Evolutionary conservation across 2,329 filamentous ascomycete species (phyloP), one percentile per base, ranked within the genome.

Genomic region (Sporothrix mexicana): DNA sequence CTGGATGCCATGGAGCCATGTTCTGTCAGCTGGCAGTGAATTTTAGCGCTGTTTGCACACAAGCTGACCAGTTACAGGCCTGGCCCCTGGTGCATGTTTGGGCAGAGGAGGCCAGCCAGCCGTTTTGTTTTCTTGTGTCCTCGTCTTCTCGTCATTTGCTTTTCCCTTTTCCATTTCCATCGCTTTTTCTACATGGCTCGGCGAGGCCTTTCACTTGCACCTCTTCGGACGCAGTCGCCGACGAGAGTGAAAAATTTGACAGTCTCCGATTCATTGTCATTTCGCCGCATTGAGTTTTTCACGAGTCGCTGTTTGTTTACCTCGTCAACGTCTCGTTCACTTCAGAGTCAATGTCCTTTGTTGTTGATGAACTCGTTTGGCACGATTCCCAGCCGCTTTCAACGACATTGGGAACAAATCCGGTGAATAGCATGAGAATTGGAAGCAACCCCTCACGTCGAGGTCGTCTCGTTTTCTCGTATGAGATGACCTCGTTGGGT

Each of bases 181-280:
- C 61, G 47, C n/a, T 45, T 64, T 64, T 64, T 36, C 61, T 43
- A 47, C 61, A 47, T 66, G 10, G 36, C n/a, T 66, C 45, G 62
- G 62, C 62, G 23, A 67, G 62, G 6, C 64, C 45, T 43, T n/a
- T 55, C 23, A 10, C 51, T 36, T 36, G 13, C 30, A 59, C 12
- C 36, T 47, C 67, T 53, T 69, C 67, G n/a, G 67, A 59, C 36
- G 67, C 41, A 36, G 36, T 43, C 41, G 51, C 67, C 51, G 67
- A 43, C 20, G 66, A 55, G 9, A 23, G 10, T 51, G 45, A 36
- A 36, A 61, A n/a, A 41, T 51, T 66, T n/a, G 55, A 13, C 12
- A 25, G n/a, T 43, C 61, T 17, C 43, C 1, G 9, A 13, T 51
- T 64, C 36, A 13, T 45, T 41, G 45, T 36, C n/a, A 17, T 10